Evolutionary conservation across 1,284 basidiomycete genomes (phyloP).

Genomic region (Cryptococcus sp.): DNA sequence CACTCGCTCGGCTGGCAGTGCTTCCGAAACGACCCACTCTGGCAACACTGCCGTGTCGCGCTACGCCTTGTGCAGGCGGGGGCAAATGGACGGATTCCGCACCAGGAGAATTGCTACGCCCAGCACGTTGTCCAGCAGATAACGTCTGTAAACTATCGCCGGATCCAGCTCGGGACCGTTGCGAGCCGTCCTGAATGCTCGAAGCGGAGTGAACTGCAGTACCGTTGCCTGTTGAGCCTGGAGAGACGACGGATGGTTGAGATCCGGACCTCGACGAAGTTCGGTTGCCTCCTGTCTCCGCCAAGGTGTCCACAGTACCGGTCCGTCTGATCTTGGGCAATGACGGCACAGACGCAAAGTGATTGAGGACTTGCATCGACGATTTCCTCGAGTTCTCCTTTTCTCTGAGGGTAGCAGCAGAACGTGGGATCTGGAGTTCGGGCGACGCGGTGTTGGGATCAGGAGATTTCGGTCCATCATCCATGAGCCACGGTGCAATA

Average conservation of each 20-base stretch:
- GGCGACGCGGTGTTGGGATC: conserved; percentile 10
- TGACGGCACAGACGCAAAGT: conserved; percentile 35
- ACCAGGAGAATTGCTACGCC: conserved; percentile 6
- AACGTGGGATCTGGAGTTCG: conserved; percentile 4
- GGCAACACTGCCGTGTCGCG: conserved; percentile 1
- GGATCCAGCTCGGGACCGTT: conserved; percentile 25
- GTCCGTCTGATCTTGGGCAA: conserved; percentile 28
- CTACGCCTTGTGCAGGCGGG: neutral
- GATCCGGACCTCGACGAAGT: conserved; percentile 16
- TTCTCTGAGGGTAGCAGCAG: conserved; percentile 16
- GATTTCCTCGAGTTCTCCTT: conserved; percentile 16
- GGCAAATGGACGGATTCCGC: conserved; percentile 5
- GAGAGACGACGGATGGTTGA: conserved; percentile 6
- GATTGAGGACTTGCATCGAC: conserved; percentile 20
- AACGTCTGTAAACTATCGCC: conserved; percentile 33
- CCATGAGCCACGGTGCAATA: conserved; percentile 49
- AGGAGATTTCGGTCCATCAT: conserved; percentile 27
- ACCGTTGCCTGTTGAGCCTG: too few relatives aligned
- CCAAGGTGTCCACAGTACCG: conserved; percentile 17
- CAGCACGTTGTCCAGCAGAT: conserved; percentile 11
- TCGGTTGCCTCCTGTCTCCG: neutral
- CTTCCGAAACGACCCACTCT: conserved; percentile 27
- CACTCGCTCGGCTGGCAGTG: conserved; percentile 24
- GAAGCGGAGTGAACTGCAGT: neutral
- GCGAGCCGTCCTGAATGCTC: conserved; percentile 3